A percentile compares a stretch with the other conserved stretches of the same genome.
These are phyloP conservation scores for Diutina rugosa DNA, from an alignment of 1,139 yeast species.

Conservation along the genomic window DNA sequence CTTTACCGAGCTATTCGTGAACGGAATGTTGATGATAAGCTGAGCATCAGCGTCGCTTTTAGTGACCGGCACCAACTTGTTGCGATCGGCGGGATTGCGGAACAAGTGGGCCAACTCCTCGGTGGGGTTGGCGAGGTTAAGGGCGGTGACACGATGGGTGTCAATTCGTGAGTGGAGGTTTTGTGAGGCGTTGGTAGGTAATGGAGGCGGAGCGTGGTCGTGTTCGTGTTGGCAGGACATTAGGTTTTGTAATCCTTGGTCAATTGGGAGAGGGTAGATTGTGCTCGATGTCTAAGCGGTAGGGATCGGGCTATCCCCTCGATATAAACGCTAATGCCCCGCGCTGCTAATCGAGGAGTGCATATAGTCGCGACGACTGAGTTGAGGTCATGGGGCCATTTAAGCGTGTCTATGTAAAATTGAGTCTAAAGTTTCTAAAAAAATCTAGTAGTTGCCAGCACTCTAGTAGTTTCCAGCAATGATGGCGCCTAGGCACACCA, in stretches of 20 bases:
- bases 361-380: neutral
- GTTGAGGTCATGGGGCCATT: neutral
- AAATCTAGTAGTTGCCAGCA: neutral
- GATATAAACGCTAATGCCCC: neutral
- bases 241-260: no score
- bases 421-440: no score
- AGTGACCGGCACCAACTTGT: conserved; percentile 32
- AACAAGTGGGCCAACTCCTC: conserved; percentile 43
- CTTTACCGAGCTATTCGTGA: conserved; percentile 61
- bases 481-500: conserved; percentile 22
- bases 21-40: conserved; percentile 58
- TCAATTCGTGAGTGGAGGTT: conserved; percentile 53
- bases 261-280: neutral
- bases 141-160: conserved; percentile 44
- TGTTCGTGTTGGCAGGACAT: conserved; percentile 8
- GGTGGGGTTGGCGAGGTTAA: conserved; percentile 46
- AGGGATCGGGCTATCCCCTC: neutral
- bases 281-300: neutral
- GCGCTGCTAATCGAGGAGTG: neutral
- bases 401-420: no score
- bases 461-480: neutral
- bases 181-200: conserved; percentile 60
- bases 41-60: conserved; percentile 79
- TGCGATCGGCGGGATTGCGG: conserved; percentile 25
- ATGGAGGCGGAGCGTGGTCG: conserved; percentile 40